phyloP scores from a whole-genome alignment of 208 protist species.

The Angomonas ambiguus region DNA sequence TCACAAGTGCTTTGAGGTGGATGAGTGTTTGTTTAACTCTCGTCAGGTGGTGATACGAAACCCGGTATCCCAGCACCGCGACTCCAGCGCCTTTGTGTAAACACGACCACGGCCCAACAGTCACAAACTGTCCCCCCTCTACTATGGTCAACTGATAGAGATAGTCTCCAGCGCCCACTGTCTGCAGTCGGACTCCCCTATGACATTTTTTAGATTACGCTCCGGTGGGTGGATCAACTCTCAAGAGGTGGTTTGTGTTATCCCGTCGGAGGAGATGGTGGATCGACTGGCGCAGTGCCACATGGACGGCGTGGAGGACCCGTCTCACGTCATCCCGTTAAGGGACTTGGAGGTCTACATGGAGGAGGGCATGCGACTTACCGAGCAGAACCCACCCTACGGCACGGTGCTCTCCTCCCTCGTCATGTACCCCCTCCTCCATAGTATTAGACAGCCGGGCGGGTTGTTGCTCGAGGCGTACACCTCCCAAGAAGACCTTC shows the following conservation, averaged over 20 bases:
- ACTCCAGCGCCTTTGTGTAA: slow-evolving; percentile 37
- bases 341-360: slow-evolving; percentile 31
- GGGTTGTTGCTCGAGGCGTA: slow-evolving; percentile 8
- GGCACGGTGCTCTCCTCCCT: slow-evolving; percentile 67
- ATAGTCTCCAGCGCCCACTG: slow-evolving; percentile 59
- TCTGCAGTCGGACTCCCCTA: slow-evolving; percentile 22
- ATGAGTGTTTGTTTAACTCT: slow-evolving; percentile 50
- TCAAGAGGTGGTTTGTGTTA: slow-evolving; percentile 54
- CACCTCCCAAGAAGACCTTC: slow-evolving; percentile 9
- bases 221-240: slow-evolving; percentile 74
- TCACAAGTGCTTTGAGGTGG: slow-evolving; percentile 74
- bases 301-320: slow-evolving; percentile 14
- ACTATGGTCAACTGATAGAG: slow-evolving; percentile 52
- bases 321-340: slow-evolving; percentile 10
- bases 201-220: slow-evolving; percentile 61
- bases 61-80: slow-evolving; percentile 43
- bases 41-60: slow-evolving; percentile 71
- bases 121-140: slow-evolving; percentile 62
- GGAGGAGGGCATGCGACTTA: slow-evolving; percentile 58
- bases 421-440: slow-evolving; percentile 55
- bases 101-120: slow-evolving; percentile 52
- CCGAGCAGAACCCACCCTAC: slow-evolving; percentile 60
- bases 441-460: slow-evolving; percentile 2
- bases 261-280: slow-evolving; percentile 40
- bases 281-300: slow-evolving; percentile 31